Evolutionary conservation across 768 basidiomycete species (phyloP).

Genomic region (Dictyophora rubrovolvata): DNA sequence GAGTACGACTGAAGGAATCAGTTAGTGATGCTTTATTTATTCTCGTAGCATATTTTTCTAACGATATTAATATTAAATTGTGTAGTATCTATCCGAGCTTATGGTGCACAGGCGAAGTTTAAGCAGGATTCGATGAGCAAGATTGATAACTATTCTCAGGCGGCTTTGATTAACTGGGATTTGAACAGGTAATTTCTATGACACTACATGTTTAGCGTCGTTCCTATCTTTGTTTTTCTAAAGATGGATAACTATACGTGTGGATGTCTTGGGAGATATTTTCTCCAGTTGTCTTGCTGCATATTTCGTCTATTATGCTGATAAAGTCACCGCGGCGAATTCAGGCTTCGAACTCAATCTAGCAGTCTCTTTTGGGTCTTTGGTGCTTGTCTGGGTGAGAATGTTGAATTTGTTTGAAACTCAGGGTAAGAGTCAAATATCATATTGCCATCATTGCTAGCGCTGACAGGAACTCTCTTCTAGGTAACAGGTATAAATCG

Average conservation of each 20-base stretch:
- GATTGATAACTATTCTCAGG: slow-evolving; percentile 24
- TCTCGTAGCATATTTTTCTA: background rate
- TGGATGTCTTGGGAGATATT: slow-evolving; percentile 31
- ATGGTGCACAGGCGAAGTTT: slow-evolving; percentile 26
- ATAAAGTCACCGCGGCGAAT: too few species aligned
- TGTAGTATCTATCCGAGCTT: slow-evolving; percentile 32
- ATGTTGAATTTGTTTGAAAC: slow-evolving; percentile 36
- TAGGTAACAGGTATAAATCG: slow-evolving; percentile 20
- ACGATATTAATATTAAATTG: background rate
- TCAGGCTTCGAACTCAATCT: background rate
- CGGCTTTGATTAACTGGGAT: slow-evolving; percentile 21
- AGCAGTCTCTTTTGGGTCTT: background rate
- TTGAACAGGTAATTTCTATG: slow-evolving; percentile 15
- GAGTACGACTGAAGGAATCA: slow-evolving; percentile 48
- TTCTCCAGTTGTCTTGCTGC: slow-evolving; percentile 23
- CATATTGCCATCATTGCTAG: background rate
- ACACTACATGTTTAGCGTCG: background rate
- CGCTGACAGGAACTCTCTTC: background rate
- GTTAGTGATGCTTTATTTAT: slow-evolving; percentile 17
- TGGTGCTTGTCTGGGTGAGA: too few species aligned
- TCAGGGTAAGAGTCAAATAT: slow-evolving; percentile 21
- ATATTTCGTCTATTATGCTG: slow-evolving; percentile 26
- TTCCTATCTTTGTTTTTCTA: background rate
- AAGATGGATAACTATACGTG: slow-evolving; percentile 27
- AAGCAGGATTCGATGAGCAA: slow-evolving; percentile 19